Percentiles rank a stretch among this genome's conserved stretches.
Conservation (phyloP, 2,329 filamentous ascomycete genomes). For the Neofusicoccum sp. region DNA sequence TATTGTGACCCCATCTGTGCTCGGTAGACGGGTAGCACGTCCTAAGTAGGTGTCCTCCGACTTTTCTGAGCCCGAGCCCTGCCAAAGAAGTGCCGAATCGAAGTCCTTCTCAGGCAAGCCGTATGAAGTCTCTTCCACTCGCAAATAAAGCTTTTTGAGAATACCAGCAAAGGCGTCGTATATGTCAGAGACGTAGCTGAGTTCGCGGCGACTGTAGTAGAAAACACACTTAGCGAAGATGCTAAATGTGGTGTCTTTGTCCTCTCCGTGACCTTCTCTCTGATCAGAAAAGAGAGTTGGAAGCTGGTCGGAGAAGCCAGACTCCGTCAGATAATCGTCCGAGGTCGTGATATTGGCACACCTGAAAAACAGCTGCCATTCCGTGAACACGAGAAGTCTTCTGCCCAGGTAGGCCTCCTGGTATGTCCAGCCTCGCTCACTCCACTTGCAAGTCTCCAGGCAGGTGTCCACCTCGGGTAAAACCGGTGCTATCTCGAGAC, state of each 20-base stretch:
- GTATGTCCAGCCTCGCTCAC: slow-evolving; percentile 9
- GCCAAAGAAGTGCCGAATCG: slow-evolving; percentile 6
- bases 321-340: too few relatives aligned
- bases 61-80: too few relatives aligned
- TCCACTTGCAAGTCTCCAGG: not conserved
- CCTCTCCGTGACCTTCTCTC: too few relatives aligned
- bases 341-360: too few relatives aligned
- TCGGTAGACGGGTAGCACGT: too few relatives aligned
- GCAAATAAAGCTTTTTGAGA: not conserved
- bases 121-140: not conserved
- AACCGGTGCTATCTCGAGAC: not conserved
- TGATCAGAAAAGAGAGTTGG: too few relatives aligned
- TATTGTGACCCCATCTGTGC: too few relatives aligned
- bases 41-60: too few relatives aligned
- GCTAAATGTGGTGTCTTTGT: too few relatives aligned
- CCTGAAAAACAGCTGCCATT: too few relatives aligned
- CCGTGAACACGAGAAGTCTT: not conserved
- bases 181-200: not conserved
- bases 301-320: too few relatives aligned
- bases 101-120: not conserved
- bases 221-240: too few relatives aligned
- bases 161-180: slow-evolving; percentile 10
- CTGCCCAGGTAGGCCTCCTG: slow-evolving; percentile 2
- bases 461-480: rapidly evolving
- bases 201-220: not conserved